Conservation (phyloP, 2,329 filamentous ascomycete genomes). For the Colletotrichum liriopes region DNA sequence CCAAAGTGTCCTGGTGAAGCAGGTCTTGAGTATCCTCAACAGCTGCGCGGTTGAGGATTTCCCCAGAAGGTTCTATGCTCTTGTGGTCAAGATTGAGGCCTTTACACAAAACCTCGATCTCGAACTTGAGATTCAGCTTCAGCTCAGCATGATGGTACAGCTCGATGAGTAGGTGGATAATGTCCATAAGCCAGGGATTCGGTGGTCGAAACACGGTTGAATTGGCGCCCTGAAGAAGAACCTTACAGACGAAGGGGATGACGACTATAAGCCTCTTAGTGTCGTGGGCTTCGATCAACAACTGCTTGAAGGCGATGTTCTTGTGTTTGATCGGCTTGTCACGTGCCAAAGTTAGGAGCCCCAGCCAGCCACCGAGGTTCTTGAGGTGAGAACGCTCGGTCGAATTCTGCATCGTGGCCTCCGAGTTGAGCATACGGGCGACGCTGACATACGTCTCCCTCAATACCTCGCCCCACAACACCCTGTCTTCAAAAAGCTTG, state of each 20-base stretch:
- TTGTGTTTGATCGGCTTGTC: conserved; percentile 96
- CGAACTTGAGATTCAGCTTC: conserved; percentile 97
- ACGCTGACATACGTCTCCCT: conserved; percentile 93
- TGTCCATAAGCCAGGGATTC: conserved; percentile 98
- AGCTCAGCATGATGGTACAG: conserved; percentile 94
- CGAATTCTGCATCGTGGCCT: conserved; percentile 86
- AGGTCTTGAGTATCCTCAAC: conserved; percentile 75
- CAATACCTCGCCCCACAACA: conserved; percentile 89
- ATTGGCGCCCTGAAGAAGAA: conserved; percentile 85
- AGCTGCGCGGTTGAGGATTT: conserved; percentile 83
- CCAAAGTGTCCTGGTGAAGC: conserved; percentile 77
- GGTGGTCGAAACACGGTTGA: conserved; percentile 94
- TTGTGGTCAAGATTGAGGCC: conserved; percentile 94
- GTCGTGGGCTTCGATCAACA: conserved; percentile 93
- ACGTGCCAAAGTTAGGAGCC: conserved; percentile 90
- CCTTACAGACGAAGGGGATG: conserved; percentile 98
- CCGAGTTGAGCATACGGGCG: conserved; percentile 89
- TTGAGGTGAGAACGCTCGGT: conserved; percentile 92
- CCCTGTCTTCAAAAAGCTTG: conserved; percentile 83
- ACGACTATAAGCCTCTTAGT: conserved; percentile 92
- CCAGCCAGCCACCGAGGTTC: conserved; percentile 94
- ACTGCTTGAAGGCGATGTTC: conserved; percentile 97
- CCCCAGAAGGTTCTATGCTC: conserved; percentile 87
- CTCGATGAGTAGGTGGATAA: conserved; percentile 91
- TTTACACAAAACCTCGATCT: conserved; percentile 97